Evolutionary conservation across 164 flowering plant species (phyloP).

Genomic region (Magnolia sinica): DNA sequence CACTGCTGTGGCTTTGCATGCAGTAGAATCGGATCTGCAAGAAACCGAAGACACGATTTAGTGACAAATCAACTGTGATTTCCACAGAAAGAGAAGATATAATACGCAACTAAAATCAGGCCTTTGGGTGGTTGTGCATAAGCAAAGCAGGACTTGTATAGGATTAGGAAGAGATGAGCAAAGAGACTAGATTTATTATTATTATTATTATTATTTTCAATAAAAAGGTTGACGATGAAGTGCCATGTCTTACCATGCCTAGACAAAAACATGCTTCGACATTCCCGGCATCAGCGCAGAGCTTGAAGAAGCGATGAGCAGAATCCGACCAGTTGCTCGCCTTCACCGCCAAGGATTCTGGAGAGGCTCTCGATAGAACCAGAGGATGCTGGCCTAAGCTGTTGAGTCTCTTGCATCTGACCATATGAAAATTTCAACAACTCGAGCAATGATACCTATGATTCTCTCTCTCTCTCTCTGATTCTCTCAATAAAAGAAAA

Average conservation of each 20-base stretch:
- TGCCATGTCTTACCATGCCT: conserved; percentile 62
- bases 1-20: conserved; percentile 54
- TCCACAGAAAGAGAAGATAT: no score
- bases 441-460: background rate
- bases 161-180: background rate
- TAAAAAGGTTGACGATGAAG: background rate
- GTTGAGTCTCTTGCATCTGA: conserved; percentile 75
- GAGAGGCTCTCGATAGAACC: conserved; percentile 55
- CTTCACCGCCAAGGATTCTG: conserved; percentile 39
- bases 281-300: conserved; percentile 69
- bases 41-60: no score
- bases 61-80: no score
- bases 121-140: no score
- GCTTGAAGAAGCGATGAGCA: conserved; percentile 66
- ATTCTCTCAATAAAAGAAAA: background rate
- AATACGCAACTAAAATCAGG: no score
- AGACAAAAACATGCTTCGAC: conserved; percentile 72
- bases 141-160: no score
- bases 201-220: background rate
- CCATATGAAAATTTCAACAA: background rate
- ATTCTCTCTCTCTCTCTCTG: background rate
- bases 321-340: conserved; percentile 65
- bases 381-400: conserved; percentile 42
- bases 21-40: conserved; percentile 52
- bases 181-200: no score